phyloP scores from a whole-genome alignment of 169 alveolate species.

The Miamiensis avidus region DNA sequence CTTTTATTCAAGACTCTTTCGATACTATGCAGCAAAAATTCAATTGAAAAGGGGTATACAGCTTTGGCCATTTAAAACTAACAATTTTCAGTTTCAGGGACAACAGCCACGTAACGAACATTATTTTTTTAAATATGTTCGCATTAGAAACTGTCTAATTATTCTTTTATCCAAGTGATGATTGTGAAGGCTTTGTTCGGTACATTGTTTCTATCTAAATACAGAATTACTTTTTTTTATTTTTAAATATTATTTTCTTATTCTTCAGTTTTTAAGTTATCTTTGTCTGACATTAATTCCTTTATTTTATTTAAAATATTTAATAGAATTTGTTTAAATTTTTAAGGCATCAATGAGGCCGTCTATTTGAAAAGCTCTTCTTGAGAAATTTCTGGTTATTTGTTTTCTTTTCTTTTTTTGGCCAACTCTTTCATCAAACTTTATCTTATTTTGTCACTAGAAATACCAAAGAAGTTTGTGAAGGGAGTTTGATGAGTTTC shows the following conservation, averaged over 20 bases:
- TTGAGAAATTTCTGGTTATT: background rate
- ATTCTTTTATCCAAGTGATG: background rate
- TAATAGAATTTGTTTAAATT: no score
- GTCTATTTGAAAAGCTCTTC: background rate
- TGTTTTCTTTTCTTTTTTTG: no score
- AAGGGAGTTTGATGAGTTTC: background rate
- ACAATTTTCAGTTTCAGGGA: no score
- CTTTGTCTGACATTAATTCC: no score
- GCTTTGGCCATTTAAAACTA: no score
- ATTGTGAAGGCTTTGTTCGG: background rate
- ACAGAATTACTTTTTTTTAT: no score
- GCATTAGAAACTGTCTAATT: background rate
- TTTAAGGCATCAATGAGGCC: background rate
- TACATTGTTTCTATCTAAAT: background rate
- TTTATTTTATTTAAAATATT: no score
- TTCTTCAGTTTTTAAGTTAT: background rate
- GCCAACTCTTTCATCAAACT: background rate
- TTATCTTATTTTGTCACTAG: background rate
- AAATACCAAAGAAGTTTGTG: background rate
- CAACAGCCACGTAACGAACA: no score
- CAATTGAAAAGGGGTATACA: background rate
- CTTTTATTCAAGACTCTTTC: background rate
- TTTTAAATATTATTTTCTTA: no score
- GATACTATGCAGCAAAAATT: background rate
- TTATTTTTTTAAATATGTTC: no score